Percentiles rank a stretch among this genome's conserved stretches.
These are phyloP conservation scores for Pseudocercospora ulei DNA, from an alignment of 2,329 filamentous ascomycete species.

Conservation along the genomic window DNA sequence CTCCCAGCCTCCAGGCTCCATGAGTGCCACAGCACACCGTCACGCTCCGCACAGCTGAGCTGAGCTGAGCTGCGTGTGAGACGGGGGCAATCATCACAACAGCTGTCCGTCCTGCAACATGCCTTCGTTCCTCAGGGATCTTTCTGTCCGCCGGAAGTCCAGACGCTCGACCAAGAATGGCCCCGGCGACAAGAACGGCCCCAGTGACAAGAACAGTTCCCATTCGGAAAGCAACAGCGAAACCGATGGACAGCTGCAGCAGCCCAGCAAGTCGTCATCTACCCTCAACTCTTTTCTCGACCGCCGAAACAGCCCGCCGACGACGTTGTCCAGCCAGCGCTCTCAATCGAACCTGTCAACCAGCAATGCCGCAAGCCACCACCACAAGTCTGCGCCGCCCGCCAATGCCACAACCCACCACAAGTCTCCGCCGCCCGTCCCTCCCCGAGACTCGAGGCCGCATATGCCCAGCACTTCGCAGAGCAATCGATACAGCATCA, in stretches of 20 bases:
- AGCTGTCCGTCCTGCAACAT: too few relatives aligned
- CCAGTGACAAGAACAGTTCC: constrained; percentile 43
- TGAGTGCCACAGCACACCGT: too few relatives aligned
- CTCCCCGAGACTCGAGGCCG: constrained; percentile 27
- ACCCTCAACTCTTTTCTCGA: constrained; percentile 53
- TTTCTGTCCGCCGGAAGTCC: constrained; percentile 20
- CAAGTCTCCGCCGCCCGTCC: constrained; percentile 35
- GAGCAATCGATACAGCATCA: constrained; percentile 53
- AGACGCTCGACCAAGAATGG: constrained; percentile 18
- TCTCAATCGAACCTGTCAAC: constrained; percentile 50
- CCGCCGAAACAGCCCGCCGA: constrained; percentile 60
- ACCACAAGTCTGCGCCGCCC: constrained; percentile 34
- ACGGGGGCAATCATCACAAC: too few relatives aligned
- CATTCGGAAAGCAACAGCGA: constrained; percentile 41
- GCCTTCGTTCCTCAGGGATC: constrained; percentile 24
- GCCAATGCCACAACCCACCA: constrained; percentile 31
- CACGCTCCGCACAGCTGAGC: constrained; percentile 4
- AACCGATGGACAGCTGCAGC: constrained; percentile 11
- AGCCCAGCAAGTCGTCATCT: constrained; percentile 50
- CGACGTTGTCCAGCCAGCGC: constrained; percentile 56
- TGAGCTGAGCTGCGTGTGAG: background rate
- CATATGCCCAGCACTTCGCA: constrained; percentile 27
- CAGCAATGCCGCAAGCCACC: constrained; percentile 43
- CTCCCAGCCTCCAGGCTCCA: too few relatives aligned
- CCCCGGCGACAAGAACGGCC: constrained; percentile 36